phyloP scores from a whole-genome alignment of 108 stramenopile species.

The Skeletonema menzelii region DNA sequence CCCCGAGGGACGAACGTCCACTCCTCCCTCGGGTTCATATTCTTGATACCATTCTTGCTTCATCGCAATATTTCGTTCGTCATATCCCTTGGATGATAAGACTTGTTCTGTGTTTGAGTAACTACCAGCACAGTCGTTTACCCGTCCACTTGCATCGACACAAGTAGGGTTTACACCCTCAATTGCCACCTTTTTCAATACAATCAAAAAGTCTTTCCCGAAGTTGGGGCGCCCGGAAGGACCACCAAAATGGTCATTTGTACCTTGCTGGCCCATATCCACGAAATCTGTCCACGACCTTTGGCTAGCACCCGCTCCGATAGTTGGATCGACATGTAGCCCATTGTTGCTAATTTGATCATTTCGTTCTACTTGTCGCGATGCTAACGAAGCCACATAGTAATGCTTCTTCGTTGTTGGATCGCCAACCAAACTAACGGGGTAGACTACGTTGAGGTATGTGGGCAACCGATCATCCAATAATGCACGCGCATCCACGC shows the following conservation, averaged over 20 bases:
- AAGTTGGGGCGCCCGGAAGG: slow-evolving; percentile 28
- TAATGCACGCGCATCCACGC: slow-evolving; percentile 34
- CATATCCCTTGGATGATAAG: slow-evolving; percentile 20
- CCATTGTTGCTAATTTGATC: background rate
- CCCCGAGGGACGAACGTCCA: slow-evolving; percentile 40
- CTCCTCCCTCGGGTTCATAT: slow-evolving; percentile 32
- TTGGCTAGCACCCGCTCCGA: slow-evolving; percentile 38
- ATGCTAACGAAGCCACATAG: slow-evolving; percentile 35
- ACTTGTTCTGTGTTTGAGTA: slow-evolving; percentile 17
- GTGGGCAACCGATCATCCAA: slow-evolving; percentile 19
- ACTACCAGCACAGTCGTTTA: background rate
- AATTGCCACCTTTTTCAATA: slow-evolving; percentile 37
- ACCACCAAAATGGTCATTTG: slow-evolving; percentile 28
- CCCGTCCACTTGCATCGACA: background rate
- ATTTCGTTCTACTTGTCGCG: slow-evolving; percentile 15
- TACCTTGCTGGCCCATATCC: slow-evolving; percentile 1
- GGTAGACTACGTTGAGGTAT: slow-evolving; percentile 21
- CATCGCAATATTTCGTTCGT: slow-evolving; percentile 17
- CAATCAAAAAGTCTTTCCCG: slow-evolving; percentile 30
- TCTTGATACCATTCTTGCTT: slow-evolving; percentile 35
- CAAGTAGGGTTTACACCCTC: slow-evolving; percentile 14
- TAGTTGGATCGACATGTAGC: slow-evolving; percentile 33
- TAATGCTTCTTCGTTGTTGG: slow-evolving; percentile 36
- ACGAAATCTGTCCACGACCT: slow-evolving; percentile 32
- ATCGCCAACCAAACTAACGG: slow-evolving; percentile 44